phyloP scores from a whole-genome alignment of 1,284 basidiomycete genomes.

The Ustilago bromivora region DNA sequence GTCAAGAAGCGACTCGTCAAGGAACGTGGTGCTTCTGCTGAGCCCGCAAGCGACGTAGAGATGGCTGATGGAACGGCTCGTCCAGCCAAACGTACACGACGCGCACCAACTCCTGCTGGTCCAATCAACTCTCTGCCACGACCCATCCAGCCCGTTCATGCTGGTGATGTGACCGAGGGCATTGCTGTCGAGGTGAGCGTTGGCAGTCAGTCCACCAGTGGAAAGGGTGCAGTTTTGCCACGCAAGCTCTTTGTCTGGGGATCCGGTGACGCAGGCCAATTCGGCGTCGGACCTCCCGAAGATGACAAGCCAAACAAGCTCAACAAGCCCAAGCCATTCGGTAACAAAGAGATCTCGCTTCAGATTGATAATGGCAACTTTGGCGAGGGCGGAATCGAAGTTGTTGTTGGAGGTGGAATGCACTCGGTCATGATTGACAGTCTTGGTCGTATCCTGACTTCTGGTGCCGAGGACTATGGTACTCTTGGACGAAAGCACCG shows the following conservation, averaged over 20 bases:
- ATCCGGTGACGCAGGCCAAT: conserved; percentile 67
- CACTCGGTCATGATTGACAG: conserved; percentile 66
- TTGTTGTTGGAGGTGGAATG: conserved; percentile 66
- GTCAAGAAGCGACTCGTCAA: conserved; percentile 33
- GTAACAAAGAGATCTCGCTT: conserved; percentile 56
- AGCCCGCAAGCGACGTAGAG: conserved; percentile 34
- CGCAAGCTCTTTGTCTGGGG: conserved; percentile 69
- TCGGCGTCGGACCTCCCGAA: conserved; percentile 64
- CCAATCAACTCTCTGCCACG: conserved; percentile 50
- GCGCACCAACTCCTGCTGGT: conserved; percentile 47
- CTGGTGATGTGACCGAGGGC: conserved; percentile 33
- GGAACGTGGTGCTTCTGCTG: conserved; percentile 27
- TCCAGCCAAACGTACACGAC: conserved; percentile 38
- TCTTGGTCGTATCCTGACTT: conserved; percentile 72
- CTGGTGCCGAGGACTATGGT: conserved; percentile 91
- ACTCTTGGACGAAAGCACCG: conserved; percentile 77
- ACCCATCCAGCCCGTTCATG: conserved; percentile 39
- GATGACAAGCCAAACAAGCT: conserved; percentile 67
- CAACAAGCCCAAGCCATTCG: conserved; percentile 61
- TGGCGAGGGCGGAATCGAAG: conserved; percentile 59
- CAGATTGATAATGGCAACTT: conserved; percentile 59
- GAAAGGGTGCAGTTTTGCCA: conserved; percentile 46
- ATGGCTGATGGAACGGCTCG: conserved; percentile 37
- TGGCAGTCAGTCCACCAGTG: conserved; percentile 17
- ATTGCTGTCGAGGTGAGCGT: conserved; percentile 40